Evolutionary conservation across 2,329 filamentous ascomycete species (phyloP), one percentile per base, ranked within the genome.

Genomic region (Gyromitra esculenta): DNA sequence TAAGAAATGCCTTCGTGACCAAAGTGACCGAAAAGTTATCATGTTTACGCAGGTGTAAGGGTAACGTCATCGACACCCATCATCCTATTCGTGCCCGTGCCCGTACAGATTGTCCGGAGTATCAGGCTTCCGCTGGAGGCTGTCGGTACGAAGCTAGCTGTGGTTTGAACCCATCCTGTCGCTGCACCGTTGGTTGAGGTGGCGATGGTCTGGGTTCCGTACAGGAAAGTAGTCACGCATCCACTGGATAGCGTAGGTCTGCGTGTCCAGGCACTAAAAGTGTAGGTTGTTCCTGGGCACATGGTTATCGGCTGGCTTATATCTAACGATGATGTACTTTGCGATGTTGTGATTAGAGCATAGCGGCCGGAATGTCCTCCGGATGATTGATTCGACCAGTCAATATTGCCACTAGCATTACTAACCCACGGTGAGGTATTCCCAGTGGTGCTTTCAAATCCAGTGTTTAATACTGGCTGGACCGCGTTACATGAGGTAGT

Each of bases 251-350:
- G 4, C 8, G 9, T 11, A 45, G 41, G 41, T 18, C 11, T 62
- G 15, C 18, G 35, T 5, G 52, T 68, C 35, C 21, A 68, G 8
- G 52, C 45, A n/a, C 37, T 57, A 13, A 68, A 31, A 2, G 45
- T 41, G 37, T 68, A 68, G 6, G 9, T 68, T 25, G 18, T 15
- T 5, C 39, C 64, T 31, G 8, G 64, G 11, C 64, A 68, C 11
- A 68, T 2, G 7, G 3, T 43, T 25, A 68, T 4, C 5, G 50
- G 43, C 52, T 68, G 64, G n/a, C 11, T 59, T 31, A 68, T 31
- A 1, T n/a, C 13, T 5, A 57, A 13, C 2, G 50, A 9, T 43
- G 35, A 5, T 1, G 1, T 9, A 1, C 25, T 31, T 31, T 31
- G 25, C 25, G 21, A 9, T 31, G n/a, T 43, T 45, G 41, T 13